phyloP scores from a whole-genome alignment of 352 stramenopile genomes.

The Phytopythium vexans region DNA sequence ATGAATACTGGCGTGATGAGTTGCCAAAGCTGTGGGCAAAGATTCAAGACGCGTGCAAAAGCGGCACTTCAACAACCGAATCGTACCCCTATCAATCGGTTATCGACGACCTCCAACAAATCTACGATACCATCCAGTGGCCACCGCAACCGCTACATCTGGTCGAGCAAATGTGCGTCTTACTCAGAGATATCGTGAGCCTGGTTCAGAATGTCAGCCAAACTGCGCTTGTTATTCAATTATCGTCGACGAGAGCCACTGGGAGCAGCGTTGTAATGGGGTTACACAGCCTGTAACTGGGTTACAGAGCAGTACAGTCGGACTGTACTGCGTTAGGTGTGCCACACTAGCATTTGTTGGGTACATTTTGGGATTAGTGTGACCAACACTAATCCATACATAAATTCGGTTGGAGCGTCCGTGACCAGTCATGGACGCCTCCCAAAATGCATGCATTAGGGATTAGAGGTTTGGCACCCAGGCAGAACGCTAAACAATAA shows the following conservation, averaged over 20 bases:
- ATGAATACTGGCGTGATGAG: neutral
- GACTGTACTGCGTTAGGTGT: no score
- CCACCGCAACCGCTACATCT: neutral
- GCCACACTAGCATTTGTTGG: no score
- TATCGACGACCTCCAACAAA: neutral
- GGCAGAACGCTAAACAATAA: no score
- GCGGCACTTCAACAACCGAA: no score
- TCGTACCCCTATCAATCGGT: neutral
- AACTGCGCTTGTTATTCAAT: neutral
- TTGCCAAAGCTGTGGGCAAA: neutral
- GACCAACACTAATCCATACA: no score
- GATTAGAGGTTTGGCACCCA: no score
- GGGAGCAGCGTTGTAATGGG: neutral
- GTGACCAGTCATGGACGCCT: no score
- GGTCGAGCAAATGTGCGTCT: neutral
- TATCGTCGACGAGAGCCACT: conserved; percentile 1
- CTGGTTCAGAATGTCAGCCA: neutral
- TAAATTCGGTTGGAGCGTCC: no score
- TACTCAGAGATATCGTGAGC: neutral
- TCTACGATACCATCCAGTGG: neutral
- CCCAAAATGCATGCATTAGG: no score
- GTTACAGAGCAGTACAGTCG: no score
- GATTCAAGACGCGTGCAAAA: neutral
- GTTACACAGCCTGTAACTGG: neutral
- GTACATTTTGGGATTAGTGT: no score